Conservation (phyloP, 208 protist genomes). For the Wallacemonas sp. region DNA sequence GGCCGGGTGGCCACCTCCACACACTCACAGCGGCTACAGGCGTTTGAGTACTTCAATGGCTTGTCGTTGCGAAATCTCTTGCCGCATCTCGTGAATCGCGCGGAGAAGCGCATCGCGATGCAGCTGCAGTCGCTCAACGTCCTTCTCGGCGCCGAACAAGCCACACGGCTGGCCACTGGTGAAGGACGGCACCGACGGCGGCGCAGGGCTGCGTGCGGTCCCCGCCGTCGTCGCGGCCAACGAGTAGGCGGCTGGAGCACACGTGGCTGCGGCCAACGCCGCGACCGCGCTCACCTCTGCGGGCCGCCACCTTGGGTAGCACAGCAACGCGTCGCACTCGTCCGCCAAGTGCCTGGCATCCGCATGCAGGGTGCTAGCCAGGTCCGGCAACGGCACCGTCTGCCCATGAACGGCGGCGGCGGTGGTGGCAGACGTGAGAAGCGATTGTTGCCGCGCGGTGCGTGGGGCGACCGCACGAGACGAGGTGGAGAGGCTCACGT, state of each 20-base stretch:
- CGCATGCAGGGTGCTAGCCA: too few species aligned
- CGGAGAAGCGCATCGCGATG: conserved; percentile 39
- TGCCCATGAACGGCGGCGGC: too few species aligned
- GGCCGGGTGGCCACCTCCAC: not conserved
- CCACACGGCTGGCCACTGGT: conserved; percentile 34
- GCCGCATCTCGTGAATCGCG: conserved; percentile 55
- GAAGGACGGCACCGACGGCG: conserved; percentile 9
- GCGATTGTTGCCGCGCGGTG: too few species aligned
- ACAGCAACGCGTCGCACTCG: not conserved
- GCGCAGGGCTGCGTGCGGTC: too few species aligned
- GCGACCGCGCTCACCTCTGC: not conserved
- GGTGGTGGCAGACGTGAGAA: too few species aligned
- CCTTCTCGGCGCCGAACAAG: conserved; percentile 43
- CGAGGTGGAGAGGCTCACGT: too few species aligned
- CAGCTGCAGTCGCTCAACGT: conserved; percentile 38
- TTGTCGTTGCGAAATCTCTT: conserved; percentile 50
- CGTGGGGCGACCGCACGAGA: too few species aligned
- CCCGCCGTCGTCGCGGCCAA: too few species aligned
- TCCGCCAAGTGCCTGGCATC: too few species aligned
- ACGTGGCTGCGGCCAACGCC: not conserved
- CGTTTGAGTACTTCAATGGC: conserved; percentile 37
- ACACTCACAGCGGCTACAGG: conserved; percentile 8
- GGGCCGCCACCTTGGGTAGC: not conserved
- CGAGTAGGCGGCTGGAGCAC: conserved; percentile 4
- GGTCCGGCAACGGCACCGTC: too few species aligned